Evolutionary conservation across 345 rosid species (phyloP).

Genomic region (Angophora floribunda): DNA sequence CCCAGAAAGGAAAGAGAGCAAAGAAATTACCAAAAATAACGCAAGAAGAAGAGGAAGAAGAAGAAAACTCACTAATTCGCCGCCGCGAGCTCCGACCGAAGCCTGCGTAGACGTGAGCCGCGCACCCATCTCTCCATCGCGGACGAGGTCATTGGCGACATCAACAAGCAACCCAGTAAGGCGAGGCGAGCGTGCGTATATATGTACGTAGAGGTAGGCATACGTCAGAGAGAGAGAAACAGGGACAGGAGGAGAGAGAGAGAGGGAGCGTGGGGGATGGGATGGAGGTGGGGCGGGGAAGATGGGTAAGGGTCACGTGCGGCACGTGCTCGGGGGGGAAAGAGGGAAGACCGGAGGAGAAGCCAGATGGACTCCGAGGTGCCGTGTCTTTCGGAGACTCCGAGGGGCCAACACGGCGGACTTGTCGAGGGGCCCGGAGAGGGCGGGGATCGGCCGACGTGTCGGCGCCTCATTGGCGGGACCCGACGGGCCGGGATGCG

Average conservation of each 20-base stretch:
- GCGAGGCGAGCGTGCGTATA: not conserved
- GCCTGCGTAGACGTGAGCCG: not conserved
- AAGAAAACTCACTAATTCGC: not conserved
- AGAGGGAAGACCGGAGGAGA: not conserved
- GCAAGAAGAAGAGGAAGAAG: not conserved
- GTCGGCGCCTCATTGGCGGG: not conserved
- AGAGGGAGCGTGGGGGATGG: not conserved
- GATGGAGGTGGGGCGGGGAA: not conserved
- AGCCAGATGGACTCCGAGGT: not conserved
- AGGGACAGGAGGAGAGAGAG: not conserved
- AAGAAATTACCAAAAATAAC: not conserved
- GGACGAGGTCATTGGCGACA: not conserved
- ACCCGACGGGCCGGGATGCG: not conserved
- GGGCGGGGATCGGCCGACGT: not conserved
- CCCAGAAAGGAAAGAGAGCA: not conserved
- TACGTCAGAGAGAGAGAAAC: not conserved
- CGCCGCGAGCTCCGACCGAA: not conserved
- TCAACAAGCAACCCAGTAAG: not conserved
- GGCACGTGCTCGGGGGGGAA: not conserved
- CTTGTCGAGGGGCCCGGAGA: not conserved
- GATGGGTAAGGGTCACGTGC: not conserved
- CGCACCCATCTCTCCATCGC: not conserved
- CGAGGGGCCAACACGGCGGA: not conserved
- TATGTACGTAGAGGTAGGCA: not conserved
- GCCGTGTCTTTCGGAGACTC: not conserved